These are phyloP conservation scores for Aphanoascus verrucosus DNA, from an alignment of 2,329 filamentous ascomycete species.

Conservation along the genomic window DNA sequence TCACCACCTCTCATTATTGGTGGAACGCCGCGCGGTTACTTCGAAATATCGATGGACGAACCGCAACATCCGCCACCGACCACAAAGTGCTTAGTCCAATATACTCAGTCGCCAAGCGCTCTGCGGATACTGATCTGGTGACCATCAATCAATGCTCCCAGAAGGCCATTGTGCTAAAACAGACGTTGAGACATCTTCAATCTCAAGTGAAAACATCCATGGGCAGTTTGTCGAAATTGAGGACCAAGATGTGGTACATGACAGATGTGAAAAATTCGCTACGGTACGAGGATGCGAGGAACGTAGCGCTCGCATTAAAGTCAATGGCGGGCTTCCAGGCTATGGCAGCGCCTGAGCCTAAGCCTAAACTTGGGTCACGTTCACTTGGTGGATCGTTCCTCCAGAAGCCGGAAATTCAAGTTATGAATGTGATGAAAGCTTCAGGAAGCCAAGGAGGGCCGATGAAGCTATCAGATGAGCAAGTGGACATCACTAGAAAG, in stretches of 20 bases:
- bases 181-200: constrained; percentile 69
- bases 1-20: constrained; percentile 72
- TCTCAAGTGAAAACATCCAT: constrained; percentile 64
- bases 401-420: constrained; percentile 70
- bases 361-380: constrained; percentile 36
- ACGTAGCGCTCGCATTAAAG: constrained; percentile 77
- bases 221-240: constrained; percentile 59
- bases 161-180: constrained; percentile 66
- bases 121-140: constrained; percentile 24
- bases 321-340: constrained; percentile 61
- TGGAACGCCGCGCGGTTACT: constrained; percentile 73
- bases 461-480: constrained; percentile 92
- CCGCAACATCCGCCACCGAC: constrained; percentile 49
- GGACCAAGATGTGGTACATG: constrained; percentile 98
- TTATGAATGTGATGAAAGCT: constrained; percentile 78
- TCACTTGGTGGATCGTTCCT: constrained; percentile 50
- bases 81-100: constrained; percentile 61
- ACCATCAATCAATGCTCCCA: constrained; percentile 30
- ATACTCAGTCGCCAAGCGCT: constrained; percentile 47
- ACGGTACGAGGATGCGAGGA: constrained; percentile 74
- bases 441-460: constrained; percentile 74
- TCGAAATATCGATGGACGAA: constrained; percentile 48
- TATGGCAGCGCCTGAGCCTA: constrained; percentile 24
- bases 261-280: constrained; percentile 86
- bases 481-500: constrained; percentile 69